These are phyloP conservation scores for Pseudocercospora vitis DNA, from an alignment of 2,329 filamentous ascomycete genomes.

Conservation along the genomic window DNA sequence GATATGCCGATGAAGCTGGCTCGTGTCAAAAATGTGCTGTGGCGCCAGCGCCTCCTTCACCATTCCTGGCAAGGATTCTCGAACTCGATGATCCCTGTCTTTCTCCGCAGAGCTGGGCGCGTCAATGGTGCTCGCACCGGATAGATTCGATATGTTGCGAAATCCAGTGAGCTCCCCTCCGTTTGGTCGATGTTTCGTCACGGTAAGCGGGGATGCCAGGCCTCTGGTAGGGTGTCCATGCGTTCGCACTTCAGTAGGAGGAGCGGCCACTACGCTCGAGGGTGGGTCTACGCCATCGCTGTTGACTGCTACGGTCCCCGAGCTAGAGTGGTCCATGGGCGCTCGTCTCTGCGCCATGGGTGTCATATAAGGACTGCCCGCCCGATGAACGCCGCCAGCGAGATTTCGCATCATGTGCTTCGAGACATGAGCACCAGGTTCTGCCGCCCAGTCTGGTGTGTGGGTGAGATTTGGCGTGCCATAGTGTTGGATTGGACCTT, in stretches of 20 bases:
- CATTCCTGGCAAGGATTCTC: slow-evolving; percentile 18
- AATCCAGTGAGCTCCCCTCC: slow-evolving; percentile 32
- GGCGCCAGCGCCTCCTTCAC: slow-evolving; percentile 27
- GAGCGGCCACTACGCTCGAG: slow-evolving; percentile 34
- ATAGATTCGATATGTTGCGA: slow-evolving; percentile 40
- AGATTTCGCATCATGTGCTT: slow-evolving; percentile 34
- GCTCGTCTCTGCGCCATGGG: slow-evolving; percentile 32
- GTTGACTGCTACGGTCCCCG: slow-evolving; percentile 29
- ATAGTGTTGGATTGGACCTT: slow-evolving; percentile 65
- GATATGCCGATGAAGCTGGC: slow-evolving; percentile 29
- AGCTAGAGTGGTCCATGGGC: slow-evolving; percentile 29
- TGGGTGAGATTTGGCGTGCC: slow-evolving; percentile 35
- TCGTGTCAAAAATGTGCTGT: slow-evolving; percentile 32
- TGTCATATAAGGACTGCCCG: slow-evolving; percentile 34
- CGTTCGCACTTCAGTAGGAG: slow-evolving; percentile 31
- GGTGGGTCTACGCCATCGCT: slow-evolving; percentile 35
- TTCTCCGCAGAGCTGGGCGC: slow-evolving; percentile 32
- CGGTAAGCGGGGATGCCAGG: slow-evolving; percentile 30
- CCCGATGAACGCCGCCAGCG: slow-evolving; percentile 19
- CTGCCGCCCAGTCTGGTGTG: slow-evolving; percentile 38
- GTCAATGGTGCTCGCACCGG: slow-evolving; percentile 41
- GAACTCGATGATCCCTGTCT: slow-evolving; percentile 15
- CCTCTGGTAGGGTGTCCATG: slow-evolving; percentile 14
- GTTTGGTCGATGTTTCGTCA: slow-evolving; percentile 32
- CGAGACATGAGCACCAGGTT: slow-evolving; percentile 22